phyloP scores from a whole-genome alignment of 2,329 filamentous ascomycete genomes.

The Colletotrichum scovillei region DNA sequence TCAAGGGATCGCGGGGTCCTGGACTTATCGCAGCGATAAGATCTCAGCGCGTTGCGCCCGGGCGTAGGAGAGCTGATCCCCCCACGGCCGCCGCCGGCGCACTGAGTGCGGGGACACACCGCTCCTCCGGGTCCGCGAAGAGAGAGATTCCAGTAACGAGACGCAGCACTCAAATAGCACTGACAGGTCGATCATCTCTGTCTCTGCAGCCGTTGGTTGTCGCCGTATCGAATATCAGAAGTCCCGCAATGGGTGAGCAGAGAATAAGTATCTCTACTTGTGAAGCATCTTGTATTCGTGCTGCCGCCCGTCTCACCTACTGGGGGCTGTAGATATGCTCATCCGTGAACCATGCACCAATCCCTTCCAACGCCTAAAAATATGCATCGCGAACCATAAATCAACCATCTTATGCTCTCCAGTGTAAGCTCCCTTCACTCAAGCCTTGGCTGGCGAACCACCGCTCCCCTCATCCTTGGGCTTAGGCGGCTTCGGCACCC shows the following conservation, averaged over 20 bases:
- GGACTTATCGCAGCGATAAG: conserved; percentile 29
- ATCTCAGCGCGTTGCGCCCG: background rate
- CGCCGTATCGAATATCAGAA: background rate
- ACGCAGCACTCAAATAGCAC: background rate
- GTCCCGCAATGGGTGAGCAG: background rate
- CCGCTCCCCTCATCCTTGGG: conserved; percentile 45
- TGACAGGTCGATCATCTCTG: background rate
- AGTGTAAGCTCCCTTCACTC: background rate
- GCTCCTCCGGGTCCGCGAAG: background rate
- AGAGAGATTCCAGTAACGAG: background rate
- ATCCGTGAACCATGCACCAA: background rate
- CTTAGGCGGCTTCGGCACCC: conserved; percentile 65
- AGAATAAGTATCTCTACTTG: background rate
- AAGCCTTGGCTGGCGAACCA: conserved; percentile 8
- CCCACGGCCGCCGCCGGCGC: conserved; percentile 31
- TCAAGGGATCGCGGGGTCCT: conserved; percentile 25
- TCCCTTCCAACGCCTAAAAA: conserved; percentile 12
- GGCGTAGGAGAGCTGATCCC: background rate
- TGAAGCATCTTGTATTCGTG: background rate
- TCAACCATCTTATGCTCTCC: background rate
- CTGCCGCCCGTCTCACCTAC: background rate
- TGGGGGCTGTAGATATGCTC: background rate
- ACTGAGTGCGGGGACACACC: conserved; percentile 15
- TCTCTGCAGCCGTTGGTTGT: rapidly evolving
- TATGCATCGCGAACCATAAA: conserved; percentile 5